These are phyloP conservation scores for Curvularia eragrostidis DNA, from an alignment of 2,329 filamentous ascomycete genomes.

Conservation along the genomic window DNA sequence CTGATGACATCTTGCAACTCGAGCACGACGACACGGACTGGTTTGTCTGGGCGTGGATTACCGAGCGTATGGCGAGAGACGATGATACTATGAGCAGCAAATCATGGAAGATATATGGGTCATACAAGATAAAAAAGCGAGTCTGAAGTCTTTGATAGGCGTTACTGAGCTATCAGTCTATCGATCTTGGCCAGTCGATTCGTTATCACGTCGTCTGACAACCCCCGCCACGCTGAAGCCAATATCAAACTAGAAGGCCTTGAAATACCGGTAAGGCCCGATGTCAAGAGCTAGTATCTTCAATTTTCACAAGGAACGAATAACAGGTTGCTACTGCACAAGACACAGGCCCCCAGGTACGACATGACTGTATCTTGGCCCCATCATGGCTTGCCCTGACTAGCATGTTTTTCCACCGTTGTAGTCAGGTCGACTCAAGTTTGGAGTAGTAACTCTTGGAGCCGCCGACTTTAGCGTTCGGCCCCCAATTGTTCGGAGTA, in stretches of 20 bases:
- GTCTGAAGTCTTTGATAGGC: neutral
- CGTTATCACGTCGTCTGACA: neutral
- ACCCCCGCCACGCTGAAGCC: neutral
- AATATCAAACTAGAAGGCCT: neutral
- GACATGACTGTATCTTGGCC: neutral
- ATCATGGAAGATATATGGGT: neutral
- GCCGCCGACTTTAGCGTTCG: neutral
- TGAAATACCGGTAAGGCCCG: neutral
- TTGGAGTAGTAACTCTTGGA: neutral
- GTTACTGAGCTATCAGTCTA: neutral
- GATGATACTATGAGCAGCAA: neutral
- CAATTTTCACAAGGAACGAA: neutral
- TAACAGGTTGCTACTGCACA: neutral
- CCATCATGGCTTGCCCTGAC: neutral
- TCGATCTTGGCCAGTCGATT: neutral
- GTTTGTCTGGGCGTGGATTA: neutral
- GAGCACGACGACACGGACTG: neutral
- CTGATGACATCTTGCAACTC: neutral
- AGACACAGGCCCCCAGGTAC: neutral
- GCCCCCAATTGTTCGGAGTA: neutral
- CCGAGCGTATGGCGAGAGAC: neutral
- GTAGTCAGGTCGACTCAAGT: neutral
- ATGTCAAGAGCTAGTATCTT: neutral
- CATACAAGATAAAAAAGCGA: neutral
- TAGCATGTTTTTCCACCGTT: neutral